Base-by-base conservation (phyloP, 257 asterid genomes). In the Capsicum chinense region DNA sequence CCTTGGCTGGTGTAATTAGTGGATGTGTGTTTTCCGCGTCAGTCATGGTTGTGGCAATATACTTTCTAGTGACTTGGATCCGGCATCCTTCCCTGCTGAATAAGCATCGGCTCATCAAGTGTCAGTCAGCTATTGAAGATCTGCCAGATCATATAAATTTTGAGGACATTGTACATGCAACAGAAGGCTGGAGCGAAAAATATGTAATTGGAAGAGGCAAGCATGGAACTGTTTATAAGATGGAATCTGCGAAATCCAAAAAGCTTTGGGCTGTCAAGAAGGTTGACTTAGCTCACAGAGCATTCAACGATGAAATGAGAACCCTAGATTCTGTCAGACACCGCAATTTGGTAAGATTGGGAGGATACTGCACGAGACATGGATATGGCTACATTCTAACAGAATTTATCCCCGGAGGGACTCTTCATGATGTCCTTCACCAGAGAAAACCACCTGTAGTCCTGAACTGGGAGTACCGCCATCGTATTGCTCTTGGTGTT, bases 181-280 rank as follows among this genome's bases (percentile, higher is more conserved):
- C 93, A 6, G 93, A 90, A 88, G 91, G 89, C 68, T 85, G 89
- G 92, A 88, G 87, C 9, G 92, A 89, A 57, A 89, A 89, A 66
- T 88, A 89, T 59, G 90, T 90, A 79, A 88, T 90, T 54, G 93
- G 93, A 85, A 86, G 92, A 88, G 93, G 93, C 80, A 90, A 84
- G 87, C 93, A 90, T 47, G 93, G 81, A 78, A 78, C 64, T 52
- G 64, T 78, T 54, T 78, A 78, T 78, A 78, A 78, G 64, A 78
- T 78, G 81, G 81, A 33, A 78, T 21, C 81, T 78, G 64, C 1
- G 1, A 78, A 78, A 78, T 78, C 81, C 26, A 54, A 54, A 7
- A 78, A 14, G 15, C 50, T 21, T 14, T 78, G 81, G 81, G 81
- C 81, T 54, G 81, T 78, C 83, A 89, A 89, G 85, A 90, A 84